A percentile compares a stretch with the other conserved stretches of the same genome.
Conservation (phyloP, 495 filamentous ascomycete genomes). For the Penicillium fimorum region DNA sequence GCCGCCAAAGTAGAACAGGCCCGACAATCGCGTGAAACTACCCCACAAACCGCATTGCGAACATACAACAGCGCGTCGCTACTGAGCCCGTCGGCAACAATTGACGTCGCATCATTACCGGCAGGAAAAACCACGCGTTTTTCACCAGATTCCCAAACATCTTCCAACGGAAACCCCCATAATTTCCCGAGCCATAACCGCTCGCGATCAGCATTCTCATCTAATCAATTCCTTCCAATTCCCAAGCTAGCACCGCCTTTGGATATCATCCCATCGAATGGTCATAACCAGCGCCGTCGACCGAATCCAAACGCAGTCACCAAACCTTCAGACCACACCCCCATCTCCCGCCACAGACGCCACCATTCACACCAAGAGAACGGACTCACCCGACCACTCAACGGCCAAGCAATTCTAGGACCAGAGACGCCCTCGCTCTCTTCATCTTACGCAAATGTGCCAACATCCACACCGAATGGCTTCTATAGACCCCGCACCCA, state of each 20-base stretch:
- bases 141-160: conserved; percentile 6
- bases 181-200: conserved; percentile 20
- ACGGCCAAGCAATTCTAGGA: conserved; percentile 25
- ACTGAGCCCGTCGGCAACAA: conserved; percentile 9
- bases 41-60: conserved; percentile 63
- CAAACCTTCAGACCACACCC: conserved; percentile 22
- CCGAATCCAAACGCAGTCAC: conserved; percentile 41
- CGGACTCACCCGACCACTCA: conserved; percentile 15
- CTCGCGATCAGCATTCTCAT: conserved; percentile 23
- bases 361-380: conserved; percentile 41
- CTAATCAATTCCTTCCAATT: conserved; percentile 20
- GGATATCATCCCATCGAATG: conserved; percentile 46
- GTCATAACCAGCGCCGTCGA: conserved; percentile 30
- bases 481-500: conserved; percentile 49
- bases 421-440: conserved; percentile 36
- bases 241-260: conserved; percentile 58
- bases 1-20: conserved; percentile 88
- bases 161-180: conserved; percentile 10
- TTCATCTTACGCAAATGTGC: conserved; percentile 27
- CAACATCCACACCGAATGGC: conserved; percentile 26
- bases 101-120: conserved; percentile 9
- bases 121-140: conserved; percentile 14
- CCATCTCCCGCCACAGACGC: conserved; percentile 34
- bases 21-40: conserved; percentile 67
- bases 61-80: conserved; percentile 50